Evolutionary conservation across 2,329 filamentous ascomycete species (phyloP), one percentile per base, ranked within the genome.

Genomic region (Fusarium sp.): DNA sequence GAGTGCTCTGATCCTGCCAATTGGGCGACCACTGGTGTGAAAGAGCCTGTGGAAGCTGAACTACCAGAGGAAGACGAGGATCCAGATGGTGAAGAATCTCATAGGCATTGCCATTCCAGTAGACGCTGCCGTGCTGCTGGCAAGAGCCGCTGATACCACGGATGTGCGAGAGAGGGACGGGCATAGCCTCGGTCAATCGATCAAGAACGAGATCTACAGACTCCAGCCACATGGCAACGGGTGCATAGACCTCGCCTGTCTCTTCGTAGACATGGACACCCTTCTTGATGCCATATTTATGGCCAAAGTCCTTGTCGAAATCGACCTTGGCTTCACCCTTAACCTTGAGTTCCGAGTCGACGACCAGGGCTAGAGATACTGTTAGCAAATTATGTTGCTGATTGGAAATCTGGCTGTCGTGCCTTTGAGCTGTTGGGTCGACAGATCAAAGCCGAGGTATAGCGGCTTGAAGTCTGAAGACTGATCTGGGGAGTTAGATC

Each of bases 61-160:
- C 90, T 53, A 92, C 86, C 49, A 98, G 83, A 1, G 86, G 83
- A 78, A 88, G 88, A 23, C 82, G 82, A 5, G 86, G 78, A 72
- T 93, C 86, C 45, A 98, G 83, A 15, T 77, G 83, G 7, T 80
- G 82, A 45, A 98, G 86, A 45, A 92, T 77, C 11, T 81, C 77
- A 78, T 93, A 92, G 9, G 93, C 95, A 61, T 90, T 83, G 46
- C 84, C 80, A 64, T 88, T 92, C 95, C 95, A 98, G 83, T 96
- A 98, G 32, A 98, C 94, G 80, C 95, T 98, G 37, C 96, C 96
- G 81, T 98, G 96, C 85, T 99, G 96, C 88, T 98, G 97, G 59
- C 96, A 95, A 18, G 95, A 95, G 69, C 94, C 96, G 77, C 93
- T 95, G 74, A 99, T 88, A 33, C 93, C 95, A 77, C 88, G 90